Conservation (phyloP, 2,329 filamentous ascomycete genomes). For the Alternaria sp. region DNA sequence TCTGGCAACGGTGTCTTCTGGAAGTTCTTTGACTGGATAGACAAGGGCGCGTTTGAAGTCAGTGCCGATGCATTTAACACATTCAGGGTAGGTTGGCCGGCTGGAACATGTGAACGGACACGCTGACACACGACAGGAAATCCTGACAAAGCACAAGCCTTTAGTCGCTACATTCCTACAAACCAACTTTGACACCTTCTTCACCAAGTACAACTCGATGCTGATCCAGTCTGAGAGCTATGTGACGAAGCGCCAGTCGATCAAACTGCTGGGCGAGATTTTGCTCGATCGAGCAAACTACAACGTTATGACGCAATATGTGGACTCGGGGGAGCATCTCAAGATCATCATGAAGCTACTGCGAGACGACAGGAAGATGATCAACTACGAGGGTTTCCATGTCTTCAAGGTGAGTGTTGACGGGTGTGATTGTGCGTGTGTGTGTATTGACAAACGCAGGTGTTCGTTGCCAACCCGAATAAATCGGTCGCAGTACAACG, state of each 20-base stretch:
- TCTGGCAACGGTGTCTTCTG: conserved; percentile 89
- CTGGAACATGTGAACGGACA: background rate
- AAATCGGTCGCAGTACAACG: conserved; percentile 96
- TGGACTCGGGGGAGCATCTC: conserved; percentile 92
- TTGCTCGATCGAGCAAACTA: conserved; percentile 95
- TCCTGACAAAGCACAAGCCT: conserved; percentile 92
- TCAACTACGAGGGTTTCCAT: conserved; percentile 98
- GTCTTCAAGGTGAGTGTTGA: conserved; percentile 79
- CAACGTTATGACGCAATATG: conserved; percentile 96
- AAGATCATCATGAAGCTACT: conserved; percentile 99
- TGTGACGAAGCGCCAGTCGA: conserved; percentile 96
- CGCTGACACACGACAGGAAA: conserved; percentile 68
- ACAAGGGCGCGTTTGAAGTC: conserved; percentile 94
- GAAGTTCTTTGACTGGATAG: conserved; percentile 97
- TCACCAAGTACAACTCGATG: conserved; percentile 85
- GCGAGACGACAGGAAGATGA: conserved; percentile 96
- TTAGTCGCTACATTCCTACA: conserved; percentile 87
- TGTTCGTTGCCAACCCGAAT: conserved; percentile 98
- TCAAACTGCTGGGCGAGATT: conserved; percentile 95
- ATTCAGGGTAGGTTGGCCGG: conserved; percentile 73
- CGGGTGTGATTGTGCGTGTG: background rate
- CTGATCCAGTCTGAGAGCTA: conserved; percentile 94
- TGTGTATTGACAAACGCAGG: conserved; percentile 55
- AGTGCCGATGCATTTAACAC: conserved; percentile 97
- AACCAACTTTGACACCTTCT: conserved; percentile 93